Conservation (phyloP, 2,329 filamentous ascomycete genomes). For the Daldinia eschscholtzii region DNA sequence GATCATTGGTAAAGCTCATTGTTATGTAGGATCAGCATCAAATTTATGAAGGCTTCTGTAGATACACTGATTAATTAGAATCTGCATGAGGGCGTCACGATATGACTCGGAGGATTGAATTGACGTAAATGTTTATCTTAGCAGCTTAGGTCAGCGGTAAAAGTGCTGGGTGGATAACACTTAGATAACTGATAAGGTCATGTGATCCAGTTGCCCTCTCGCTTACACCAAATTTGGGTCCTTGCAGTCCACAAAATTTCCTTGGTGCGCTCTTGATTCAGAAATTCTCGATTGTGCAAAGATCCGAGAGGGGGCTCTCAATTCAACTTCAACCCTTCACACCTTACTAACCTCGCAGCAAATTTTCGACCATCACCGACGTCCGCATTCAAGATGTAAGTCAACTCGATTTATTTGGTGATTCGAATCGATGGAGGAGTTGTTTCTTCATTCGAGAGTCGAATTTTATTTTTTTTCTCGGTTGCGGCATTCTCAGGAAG, state of each 20-base stretch:
- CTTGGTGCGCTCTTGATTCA: conserved; percentile 31
- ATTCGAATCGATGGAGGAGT: conserved; percentile 20
- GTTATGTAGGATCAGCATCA: no score
- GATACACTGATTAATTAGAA: no score
- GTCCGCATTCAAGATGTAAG: conserved; percentile 53
- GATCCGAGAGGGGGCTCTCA: conserved; percentile 42
- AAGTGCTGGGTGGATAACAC: conserved; percentile 12
- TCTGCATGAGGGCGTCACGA: no score
- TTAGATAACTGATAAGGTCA: conserved; percentile 36
- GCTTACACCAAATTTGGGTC: conserved; percentile 50
- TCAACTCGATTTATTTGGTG: conserved; percentile 19
- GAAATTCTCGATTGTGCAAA: conserved; percentile 45
- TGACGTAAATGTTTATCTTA: no score
- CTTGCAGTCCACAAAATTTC: conserved; percentile 47
- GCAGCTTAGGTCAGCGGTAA: no score
- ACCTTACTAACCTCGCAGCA: conserved; percentile 50
- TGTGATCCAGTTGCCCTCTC: conserved; percentile 49
- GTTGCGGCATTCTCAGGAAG: conserved; percentile 16
- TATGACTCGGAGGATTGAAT: no score
- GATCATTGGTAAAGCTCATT: not conserved
- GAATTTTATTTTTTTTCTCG: conserved; percentile 19
- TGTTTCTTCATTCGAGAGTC: conserved; percentile 3
- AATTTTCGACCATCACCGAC: conserved; percentile 48
- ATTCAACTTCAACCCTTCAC: conserved; percentile 48
- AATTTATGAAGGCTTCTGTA: no score